Evolutionary conservation across 2,329 filamentous ascomycete genomes (phyloP).

Genomic region (Thielaviopsis ethacetica): DNA sequence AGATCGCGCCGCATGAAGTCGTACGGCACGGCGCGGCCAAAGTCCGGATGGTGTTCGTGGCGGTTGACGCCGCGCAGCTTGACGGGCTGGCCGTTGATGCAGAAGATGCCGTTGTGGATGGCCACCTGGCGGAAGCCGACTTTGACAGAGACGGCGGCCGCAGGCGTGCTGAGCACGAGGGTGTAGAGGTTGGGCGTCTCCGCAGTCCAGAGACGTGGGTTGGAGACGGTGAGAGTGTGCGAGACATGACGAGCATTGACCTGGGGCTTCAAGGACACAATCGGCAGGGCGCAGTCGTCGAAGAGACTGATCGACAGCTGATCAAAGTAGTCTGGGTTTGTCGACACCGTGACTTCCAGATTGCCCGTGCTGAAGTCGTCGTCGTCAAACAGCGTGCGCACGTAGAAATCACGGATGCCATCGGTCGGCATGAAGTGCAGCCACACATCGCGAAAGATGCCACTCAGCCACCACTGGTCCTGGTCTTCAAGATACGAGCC

Average conservation of each 20-base stretch:
- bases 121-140: constrained; percentile 49
- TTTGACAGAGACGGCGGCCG: constrained; percentile 23
- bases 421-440: constrained; percentile 43
- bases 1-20: constrained; percentile 46
- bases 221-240: constrained; percentile 26
- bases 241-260: too few species aligned
- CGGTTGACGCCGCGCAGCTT: constrained; percentile 53
- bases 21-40: constrained; percentile 44
- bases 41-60: constrained; percentile 51
- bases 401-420: constrained; percentile 38
- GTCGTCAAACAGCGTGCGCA: constrained; percentile 37
- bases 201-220: constrained; percentile 50
- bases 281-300: constrained; percentile 18
- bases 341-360: constrained; percentile 29
- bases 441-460: constrained; percentile 55
- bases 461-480: constrained; percentile 52
- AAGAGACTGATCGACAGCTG: constrained; percentile 18
- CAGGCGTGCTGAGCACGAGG: constrained; percentile 22
- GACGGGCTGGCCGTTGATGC: constrained; percentile 48
- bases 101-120: constrained; percentile 42
- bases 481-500: constrained; percentile 58
- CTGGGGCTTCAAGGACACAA: constrained; percentile 16
- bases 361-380: constrained; percentile 20
- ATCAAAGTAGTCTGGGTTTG: constrained; percentile 19
- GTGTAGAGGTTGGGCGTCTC: constrained; percentile 49